Evolutionary conservation across 345 rosid species (phyloP), one percentile per base, ranked within the genome.

Genomic region (Camelina sativa): DNA sequence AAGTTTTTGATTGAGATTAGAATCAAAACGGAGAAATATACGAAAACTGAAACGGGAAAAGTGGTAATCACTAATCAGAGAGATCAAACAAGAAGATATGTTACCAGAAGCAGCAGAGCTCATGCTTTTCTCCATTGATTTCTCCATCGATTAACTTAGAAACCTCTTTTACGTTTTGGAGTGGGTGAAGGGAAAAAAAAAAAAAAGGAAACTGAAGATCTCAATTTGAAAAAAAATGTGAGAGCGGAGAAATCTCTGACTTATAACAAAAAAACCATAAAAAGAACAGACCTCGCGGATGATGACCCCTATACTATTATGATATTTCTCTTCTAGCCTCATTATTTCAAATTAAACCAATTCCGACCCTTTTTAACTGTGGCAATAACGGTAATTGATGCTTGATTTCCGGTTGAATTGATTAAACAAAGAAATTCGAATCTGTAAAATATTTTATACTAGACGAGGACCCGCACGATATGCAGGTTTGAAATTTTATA

Each of bases 51-150:
- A 50, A 62, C n/a, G 4, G 13, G 8, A 68, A 22, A 23, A 68
- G 44, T 28, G 69, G 69, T 4, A 11, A 25, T 25, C 28, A 25
- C 28, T 25, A 25, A 25, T 25, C 28, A 43, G 5, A 28, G 16
- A 57, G 43, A 17, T 16, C 13, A 25, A 13, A 37, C 5, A 0
- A 34, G 46, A 51, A 15, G 55, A 11, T 56, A 34, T 25, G 8
- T 64, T 80, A 87, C 95, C 91, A 51, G 86, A 71, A 84, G 79
- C 76, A 67, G 11, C 71, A 54, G 80, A 70, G 71, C 54, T 69
- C 62, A 75, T 76, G 65, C 79, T 67, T 23, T 82, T 85, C 72
- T 90, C 91, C 71, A 32, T 71, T 47, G 80, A 77, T 63, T 57
- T 77, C 71, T 77, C 80, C 76, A 77, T 77, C 7, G 80, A 13